Evolutionary conservation across 768 basidiomycete species (phyloP), one percentile per base, ranked within the genome.

Genomic region (Rhodocollybia butyracea): DNA sequence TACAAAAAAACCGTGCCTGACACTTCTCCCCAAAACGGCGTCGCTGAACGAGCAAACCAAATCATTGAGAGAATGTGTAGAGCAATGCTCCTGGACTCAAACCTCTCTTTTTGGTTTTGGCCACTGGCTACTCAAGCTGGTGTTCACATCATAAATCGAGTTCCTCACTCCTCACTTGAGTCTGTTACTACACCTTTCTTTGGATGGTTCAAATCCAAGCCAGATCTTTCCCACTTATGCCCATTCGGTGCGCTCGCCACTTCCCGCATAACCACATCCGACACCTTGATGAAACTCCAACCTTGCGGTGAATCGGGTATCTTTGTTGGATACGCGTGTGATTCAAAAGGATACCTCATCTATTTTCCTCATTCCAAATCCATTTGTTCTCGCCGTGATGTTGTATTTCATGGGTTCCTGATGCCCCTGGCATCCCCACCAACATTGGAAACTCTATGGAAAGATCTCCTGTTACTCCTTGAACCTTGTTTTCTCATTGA

Each of bases 1-100:
- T 60, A 61, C 19, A 55, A 68, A 42, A 36, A 27, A 0, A 66
- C 63, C 7, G 61, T 60, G 3, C 68, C 66, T 0, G 45, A 68
- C 47, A 57, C 63, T 0, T 67, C 66, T 0, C 57, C 8, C 8
- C 34, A 36, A 17, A 36, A 36, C 17, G 34, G 34, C 8, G 34
- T 36, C 17, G 34, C 34, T 8, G 34, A n/a, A n/a, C n/a, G n/a
- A n/a, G n/a, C n/a, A n/a, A n/a, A n/a, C n/a, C n/a, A n/a, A n/a
- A n/a, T n/a, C n/a, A n/a, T n/a, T n/a, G n/a, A n/a, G n/a, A n/a
- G n/a, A n/a, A n/a, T n/a, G n/a, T n/a, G n/a, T n/a, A n/a, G n/a
- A n/a, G n/a, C n/a, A n/a, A n/a, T n/a, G n/a, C n/a, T n/a, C n/a
- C n/a, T n/a, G n/a, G n/a, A n/a, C n/a, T n/a, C n/a, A n/a, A n/a